Evolutionary conservation across 176 grass and related monocot species (phyloP).

Genomic region (Oryza punctata): DNA sequence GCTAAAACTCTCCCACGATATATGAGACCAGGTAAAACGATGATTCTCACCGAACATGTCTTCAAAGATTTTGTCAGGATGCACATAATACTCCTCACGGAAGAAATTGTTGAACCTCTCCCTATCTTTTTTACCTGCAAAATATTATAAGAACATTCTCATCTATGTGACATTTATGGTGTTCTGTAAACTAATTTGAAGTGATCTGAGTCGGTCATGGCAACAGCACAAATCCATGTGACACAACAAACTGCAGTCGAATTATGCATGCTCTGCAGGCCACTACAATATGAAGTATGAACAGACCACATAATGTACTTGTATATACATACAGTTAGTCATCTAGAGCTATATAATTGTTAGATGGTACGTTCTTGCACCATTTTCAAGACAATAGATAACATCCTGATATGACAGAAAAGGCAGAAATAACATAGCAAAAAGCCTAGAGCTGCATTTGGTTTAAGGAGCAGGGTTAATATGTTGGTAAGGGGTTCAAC

Average conservation of each 20-base stretch:
- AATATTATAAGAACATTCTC: not conserved
- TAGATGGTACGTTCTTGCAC: not conserved
- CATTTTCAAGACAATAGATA: not conserved
- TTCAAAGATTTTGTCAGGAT: conserved; percentile 73
- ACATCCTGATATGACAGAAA: not conserved
- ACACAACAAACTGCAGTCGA: not conserved
- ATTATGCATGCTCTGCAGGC: not conserved
- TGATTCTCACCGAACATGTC: conserved; percentile 41
- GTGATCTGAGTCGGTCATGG: not conserved
- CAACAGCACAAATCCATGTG: not conserved
- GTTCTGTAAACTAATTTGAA: not conserved
- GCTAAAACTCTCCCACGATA: conserved; percentile 67
- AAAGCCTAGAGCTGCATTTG: conserved; percentile 6
- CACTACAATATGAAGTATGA: not conserved
- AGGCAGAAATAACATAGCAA: not conserved
- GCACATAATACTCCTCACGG: conserved; percentile 54
- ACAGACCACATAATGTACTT: conserved; percentile 8
- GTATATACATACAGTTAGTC: conserved; percentile 15
- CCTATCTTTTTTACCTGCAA: conserved; percentile 56
- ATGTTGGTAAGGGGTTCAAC: not conserved
- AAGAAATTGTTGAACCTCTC: conserved; percentile 50
- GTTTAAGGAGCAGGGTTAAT: not conserved
- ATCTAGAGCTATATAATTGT: conserved; percentile 3
- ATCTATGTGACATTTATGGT: not conserved
- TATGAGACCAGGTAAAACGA: conserved; percentile 66